These are phyloP conservation scores for Sporothrix humicola DNA, from an alignment of 2,329 filamentous ascomycete species.

Conservation along the genomic window DNA sequence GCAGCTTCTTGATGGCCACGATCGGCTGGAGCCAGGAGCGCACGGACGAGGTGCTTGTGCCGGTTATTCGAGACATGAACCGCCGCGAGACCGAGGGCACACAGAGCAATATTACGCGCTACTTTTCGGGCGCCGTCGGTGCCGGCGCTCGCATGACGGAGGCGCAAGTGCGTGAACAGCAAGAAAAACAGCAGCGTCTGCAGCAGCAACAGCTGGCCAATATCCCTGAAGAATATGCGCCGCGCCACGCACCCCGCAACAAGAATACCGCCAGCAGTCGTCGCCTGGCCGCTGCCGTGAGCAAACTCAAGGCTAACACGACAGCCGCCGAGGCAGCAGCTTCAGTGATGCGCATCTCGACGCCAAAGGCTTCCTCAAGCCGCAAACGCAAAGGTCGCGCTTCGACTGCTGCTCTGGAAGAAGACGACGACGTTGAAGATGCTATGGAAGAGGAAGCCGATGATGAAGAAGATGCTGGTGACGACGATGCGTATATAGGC, in stretches of 20 bases:
- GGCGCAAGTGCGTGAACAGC: constrained; percentile 29
- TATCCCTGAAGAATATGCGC: constrained; percentile 41
- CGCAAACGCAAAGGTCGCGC: constrained; percentile 45
- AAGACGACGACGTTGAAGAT: not conserved
- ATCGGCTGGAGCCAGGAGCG: constrained; percentile 92
- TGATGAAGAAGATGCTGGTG: constrained; percentile 27
- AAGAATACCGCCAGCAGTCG: constrained; percentile 40
- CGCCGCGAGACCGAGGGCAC: constrained; percentile 85
- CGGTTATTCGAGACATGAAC: constrained; percentile 96
- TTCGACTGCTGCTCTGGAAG: not conserved
- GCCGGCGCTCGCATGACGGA: constrained; percentile 38
- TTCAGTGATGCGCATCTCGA: constrained; percentile 20
- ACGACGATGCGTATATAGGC: not conserved
- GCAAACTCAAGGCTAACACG: constrained; percentile 41
- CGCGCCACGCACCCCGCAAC: constrained; percentile 40
- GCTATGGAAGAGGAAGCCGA: constrained; percentile 38
- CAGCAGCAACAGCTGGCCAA: constrained; percentile 29
- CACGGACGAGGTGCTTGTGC: constrained; percentile 93
- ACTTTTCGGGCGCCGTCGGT: constrained; percentile 74
- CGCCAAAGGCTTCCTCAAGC: constrained; percentile 27
- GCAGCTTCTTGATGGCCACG: constrained; percentile 85
- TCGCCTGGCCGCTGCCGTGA: constrained; percentile 46
- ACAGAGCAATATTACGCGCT: constrained; percentile 94
- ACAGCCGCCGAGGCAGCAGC: constrained; percentile 35
- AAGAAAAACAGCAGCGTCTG: constrained; percentile 25